Evolutionary conservation across 23 red algal species (phyloP), one percentile per base, ranked within the genome.

Genomic region (Gracilaria domingensis): DNA sequence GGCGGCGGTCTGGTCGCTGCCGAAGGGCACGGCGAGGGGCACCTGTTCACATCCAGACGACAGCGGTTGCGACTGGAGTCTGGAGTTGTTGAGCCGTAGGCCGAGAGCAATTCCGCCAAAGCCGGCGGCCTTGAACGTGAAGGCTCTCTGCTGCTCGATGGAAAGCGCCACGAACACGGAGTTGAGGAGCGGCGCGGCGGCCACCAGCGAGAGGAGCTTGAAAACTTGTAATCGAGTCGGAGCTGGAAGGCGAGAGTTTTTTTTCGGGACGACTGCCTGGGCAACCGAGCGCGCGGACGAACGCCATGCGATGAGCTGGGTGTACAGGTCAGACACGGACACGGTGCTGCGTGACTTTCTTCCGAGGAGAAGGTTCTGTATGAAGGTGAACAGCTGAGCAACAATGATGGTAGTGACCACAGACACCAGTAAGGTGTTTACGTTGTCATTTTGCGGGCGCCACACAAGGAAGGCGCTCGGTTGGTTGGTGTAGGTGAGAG

Each of bases 61-160:
- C 6, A 67, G 14, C 24, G 62, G 62, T 17, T 32, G 26, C 3
- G 17, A 33, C 3, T 33, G 32, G 12, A 67, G 20, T 13, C 2
- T 21, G 62, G 12, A 34, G 62, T 67, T 67, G 33, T 67, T 67
- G 1, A 67, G 33, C 11, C 62, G 62, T 21, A 67, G 1, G 33
- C 62, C 62, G 14, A 67, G 62, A 67, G 62, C 62, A 35, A 67
- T 67, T 29, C 62, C 62, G 33, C 62, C 62, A 16, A 67, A 67
- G 0, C 62, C 62, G 33, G 62, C 62, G 1, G 62, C 6, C 33
- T 36, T 32, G 24, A 67, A 67, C 62, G 62, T 67, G 24, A 33
- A 67, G 1, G 26, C 17, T 67, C 2, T 29, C 62, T 67, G 16
- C 14, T 21, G 8, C 17, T 67, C 62, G 17, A 67, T 33, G 8